Evolutionary conservation across 371 early-diverging fungal genomes (phyloP).

Genomic region (Lichtheimia hyalospora): DNA sequence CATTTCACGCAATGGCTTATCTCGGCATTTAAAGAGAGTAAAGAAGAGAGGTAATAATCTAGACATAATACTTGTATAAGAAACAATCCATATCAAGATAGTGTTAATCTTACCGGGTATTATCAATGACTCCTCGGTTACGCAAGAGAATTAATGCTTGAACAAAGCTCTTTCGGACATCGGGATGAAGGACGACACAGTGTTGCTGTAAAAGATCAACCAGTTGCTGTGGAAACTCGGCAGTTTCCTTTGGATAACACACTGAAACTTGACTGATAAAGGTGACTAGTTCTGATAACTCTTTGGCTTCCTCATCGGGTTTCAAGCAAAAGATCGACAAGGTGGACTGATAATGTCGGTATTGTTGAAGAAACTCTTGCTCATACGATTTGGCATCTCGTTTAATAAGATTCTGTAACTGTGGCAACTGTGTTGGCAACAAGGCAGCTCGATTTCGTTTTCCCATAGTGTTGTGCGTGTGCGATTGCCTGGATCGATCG

Average conservation of each 20-base stretch:
- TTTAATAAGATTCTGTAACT: slow-evolving; percentile 96
- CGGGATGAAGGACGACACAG: slow-evolving; percentile 76
- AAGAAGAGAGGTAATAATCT: slow-evolving; percentile 90
- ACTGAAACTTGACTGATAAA: slow-evolving; percentile 85
- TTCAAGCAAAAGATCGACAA: slow-evolving; percentile 86
- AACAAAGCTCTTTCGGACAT: slow-evolving; percentile 85
- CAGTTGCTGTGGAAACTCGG: slow-evolving; percentile 78
- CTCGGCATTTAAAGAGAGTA: slow-evolving; percentile 88
- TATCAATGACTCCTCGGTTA: slow-evolving; percentile 76
- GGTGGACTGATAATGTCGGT: slow-evolving; percentile 85
- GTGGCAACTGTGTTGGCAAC: slow-evolving; percentile 87
- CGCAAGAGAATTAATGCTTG: slow-evolving; percentile 89
- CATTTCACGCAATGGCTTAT: slow-evolving; percentile 85
- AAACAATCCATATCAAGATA: slow-evolving; percentile 1
- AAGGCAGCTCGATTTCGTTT: slow-evolving; percentile 70
- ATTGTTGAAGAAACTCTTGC: slow-evolving; percentile 93
- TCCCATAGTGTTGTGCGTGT: slow-evolving; percentile 42
- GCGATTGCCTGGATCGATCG: neutral
- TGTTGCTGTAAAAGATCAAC: slow-evolving; percentile 80
- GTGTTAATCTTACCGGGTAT: slow-evolving; percentile 41
- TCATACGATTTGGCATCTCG: slow-evolving; percentile 90
- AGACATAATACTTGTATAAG: neutral
- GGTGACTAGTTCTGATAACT: slow-evolving; percentile 83
- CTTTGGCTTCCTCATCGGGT: slow-evolving; percentile 81
- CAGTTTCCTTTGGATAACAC: slow-evolving; percentile 83